Evolutionary conservation across 1,284 basidiomycete species (phyloP).

Genomic region (Moesziomyces globuligerus): DNA sequence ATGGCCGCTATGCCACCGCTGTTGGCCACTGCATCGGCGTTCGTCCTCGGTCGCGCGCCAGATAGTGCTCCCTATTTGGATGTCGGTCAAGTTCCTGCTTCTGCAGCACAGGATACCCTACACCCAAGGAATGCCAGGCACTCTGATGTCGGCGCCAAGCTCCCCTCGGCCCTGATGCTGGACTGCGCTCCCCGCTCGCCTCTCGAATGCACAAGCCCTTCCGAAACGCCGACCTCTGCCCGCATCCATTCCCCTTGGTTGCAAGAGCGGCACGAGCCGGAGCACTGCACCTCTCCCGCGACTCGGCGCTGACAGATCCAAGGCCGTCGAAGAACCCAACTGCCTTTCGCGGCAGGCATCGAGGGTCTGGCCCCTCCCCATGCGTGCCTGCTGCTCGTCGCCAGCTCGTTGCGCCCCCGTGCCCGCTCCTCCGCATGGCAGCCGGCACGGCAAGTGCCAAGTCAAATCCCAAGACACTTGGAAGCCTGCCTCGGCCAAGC

Average conservation of each 20-base stretch:
- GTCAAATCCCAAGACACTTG: slow-evolving; percentile 3
- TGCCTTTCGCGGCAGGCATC: background rate
- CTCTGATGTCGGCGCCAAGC: background rate
- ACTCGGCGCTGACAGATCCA: no score
- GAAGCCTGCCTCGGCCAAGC: slow-evolving; percentile 1
- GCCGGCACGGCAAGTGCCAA: slow-evolving; percentile 11
- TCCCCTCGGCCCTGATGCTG: background rate
- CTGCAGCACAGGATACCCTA: background rate
- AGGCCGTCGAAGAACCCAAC: no score
- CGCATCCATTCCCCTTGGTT: no score
- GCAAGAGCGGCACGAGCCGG: no score
- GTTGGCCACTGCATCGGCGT: background rate
- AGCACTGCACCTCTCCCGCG: no score
- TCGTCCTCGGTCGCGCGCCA: background rate
- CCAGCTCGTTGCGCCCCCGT: background rate
- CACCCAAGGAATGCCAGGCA: background rate
- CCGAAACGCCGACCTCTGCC: no score
- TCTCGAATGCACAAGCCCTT: no score
- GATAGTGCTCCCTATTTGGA: no score
- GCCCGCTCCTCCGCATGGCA: slow-evolving; percentile 2
- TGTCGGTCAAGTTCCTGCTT: no score
- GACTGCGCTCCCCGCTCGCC: background rate
- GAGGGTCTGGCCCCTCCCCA: background rate
- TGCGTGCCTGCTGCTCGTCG: slow-evolving; percentile 2
- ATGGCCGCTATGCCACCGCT: background rate